Base-by-base conservation (phyloP, 139 green algal genomes). In the Chlamydomonas eustigma region DNA sequence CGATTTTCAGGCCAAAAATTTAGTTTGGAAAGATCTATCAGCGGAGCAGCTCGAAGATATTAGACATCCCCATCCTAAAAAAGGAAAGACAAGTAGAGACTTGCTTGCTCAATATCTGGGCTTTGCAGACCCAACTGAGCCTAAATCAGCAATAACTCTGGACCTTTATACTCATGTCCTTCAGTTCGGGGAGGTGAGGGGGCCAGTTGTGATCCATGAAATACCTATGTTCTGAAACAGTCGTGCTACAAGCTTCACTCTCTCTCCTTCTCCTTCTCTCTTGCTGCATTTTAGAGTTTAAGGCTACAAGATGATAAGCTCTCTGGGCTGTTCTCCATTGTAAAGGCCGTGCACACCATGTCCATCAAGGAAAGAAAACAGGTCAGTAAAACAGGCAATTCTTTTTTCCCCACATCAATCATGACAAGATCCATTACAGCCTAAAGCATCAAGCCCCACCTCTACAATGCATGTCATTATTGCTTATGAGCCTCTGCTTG, bases 311-410 rank as follows among this genome's bases (percentile, higher is more conserved):
- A 88, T 64, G 86, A 90, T 38, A 85, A 90, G 81, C 79, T 89
- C 5, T 90, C 84, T 4, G 79, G 64, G 3, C 74, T 92, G 18
- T 81, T 93, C 58, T 85, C 85, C 32, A 83, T 92, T 31, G 79
- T 91, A 2, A 89, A 89, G 64, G 73, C 51, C 4, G 78, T 87
- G 30, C 89, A 92, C 69, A 37, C 44, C 3, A 30, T 37, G 4
- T 74, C 64, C 31, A 79, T 63, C 30, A 33, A 74, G 28, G 74
- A 74, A 39, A 30, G 76, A 65, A 44, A 35, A 28, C 52, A 68
- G 52, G 52, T 68, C n/a, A 22, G 22, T 8, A 28, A 28, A 28
- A 28, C 34, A 28, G 44, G 44, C 44, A 18, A 18, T n/a, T n/a
- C n/a, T n/a, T n/a, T n/a, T n/a, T n/a, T n/a, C n/a, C n/a, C n/a